Conservation (phyloP, 2,329 filamentous ascomycete species). For the Arthrinium puccinioides region DNA sequence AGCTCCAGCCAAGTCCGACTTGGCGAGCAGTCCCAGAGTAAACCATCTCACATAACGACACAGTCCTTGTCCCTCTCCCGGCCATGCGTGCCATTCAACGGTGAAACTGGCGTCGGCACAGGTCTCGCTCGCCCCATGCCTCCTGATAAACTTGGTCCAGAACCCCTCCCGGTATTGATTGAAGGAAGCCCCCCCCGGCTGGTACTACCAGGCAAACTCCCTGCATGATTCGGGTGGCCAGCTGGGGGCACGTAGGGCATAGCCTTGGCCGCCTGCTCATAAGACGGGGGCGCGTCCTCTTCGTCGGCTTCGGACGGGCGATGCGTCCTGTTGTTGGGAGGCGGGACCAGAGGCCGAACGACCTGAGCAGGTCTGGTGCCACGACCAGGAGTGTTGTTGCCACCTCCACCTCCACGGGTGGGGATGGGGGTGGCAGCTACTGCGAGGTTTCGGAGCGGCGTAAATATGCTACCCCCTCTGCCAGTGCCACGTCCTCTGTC, state of each 20-base stretch:
- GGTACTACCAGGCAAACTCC: constrained; percentile 25
- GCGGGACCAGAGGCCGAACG: constrained; percentile 40
- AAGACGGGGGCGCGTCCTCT: constrained; percentile 49
- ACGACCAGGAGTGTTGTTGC: constrained; percentile 7
- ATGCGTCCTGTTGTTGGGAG: constrained; percentile 27
- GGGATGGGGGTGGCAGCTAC: constrained; percentile 13
- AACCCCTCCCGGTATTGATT: background rate
- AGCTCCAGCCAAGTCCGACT: too few species aligned
- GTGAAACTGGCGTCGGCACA: background rate
- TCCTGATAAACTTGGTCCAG: background rate
- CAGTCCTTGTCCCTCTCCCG: constrained; percentile 3
- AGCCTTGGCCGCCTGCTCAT: constrained; percentile 48
- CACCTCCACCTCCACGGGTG: constrained; percentile 6
- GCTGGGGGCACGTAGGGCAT: constrained; percentile 43
- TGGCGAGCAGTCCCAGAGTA: too few species aligned
- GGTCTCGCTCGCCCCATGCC: background rate
- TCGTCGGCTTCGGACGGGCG: constrained; percentile 28
- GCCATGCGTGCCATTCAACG: background rate
- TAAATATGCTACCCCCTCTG: constrained; percentile 10
- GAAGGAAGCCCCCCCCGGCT: background rate
- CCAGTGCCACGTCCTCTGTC: background rate
- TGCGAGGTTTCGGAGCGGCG: too few species aligned
- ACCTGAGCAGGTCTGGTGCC: constrained; percentile 20
- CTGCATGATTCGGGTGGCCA: constrained; percentile 42
- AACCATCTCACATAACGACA: background rate